phyloP scores from a whole-genome alignment of 1,284 basidiomycete genomes.

The Cutaneotrichosporon dermatis region DNA sequence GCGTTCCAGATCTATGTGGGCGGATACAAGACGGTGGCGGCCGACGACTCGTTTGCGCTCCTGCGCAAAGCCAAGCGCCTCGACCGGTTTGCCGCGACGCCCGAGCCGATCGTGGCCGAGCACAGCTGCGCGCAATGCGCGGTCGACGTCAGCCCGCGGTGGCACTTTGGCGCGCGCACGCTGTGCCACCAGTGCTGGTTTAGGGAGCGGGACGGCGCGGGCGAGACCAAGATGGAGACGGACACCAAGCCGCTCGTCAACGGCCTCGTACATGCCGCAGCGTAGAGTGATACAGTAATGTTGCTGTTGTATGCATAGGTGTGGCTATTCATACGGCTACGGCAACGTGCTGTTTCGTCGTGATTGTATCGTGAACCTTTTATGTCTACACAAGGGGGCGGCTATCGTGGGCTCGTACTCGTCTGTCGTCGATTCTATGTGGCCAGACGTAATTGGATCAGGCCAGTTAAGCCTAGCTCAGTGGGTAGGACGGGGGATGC shows the following conservation, averaged over 20 bases:
- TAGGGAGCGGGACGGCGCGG: not conserved
- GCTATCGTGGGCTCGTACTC: not conserved
- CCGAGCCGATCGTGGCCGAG: slow-evolving; percentile 2
- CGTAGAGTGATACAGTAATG: not conserved
- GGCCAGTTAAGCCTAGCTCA: no score
- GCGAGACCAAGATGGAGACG: not conserved
- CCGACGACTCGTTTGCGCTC: slow-evolving; percentile 64
- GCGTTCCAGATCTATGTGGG: slow-evolving; percentile 78
- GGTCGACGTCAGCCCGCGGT: slow-evolving; percentile 39
- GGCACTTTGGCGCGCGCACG: slow-evolving; percentile 24
- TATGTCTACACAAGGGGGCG: not conserved
- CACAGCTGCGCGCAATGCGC: slow-evolving; percentile 30
- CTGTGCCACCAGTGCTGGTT: slow-evolving; percentile 26
- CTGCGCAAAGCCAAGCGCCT: slow-evolving; percentile 78
- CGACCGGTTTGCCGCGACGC: slow-evolving; percentile 54
- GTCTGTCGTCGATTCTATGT: not conserved
- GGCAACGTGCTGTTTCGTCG: no score
- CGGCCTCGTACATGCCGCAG: not conserved
- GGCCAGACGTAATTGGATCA: no score
- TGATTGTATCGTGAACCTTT: not conserved
- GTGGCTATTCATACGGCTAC: no score
- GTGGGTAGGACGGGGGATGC: no score
- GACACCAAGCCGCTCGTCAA: not conserved
- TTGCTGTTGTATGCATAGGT: slow-evolving; percentile 1
- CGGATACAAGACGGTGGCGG: slow-evolving; percentile 69